phyloP scores from a whole-genome alignment of 768 basidiomycete genomes.

The Cystoderma amianthinum region DNA sequence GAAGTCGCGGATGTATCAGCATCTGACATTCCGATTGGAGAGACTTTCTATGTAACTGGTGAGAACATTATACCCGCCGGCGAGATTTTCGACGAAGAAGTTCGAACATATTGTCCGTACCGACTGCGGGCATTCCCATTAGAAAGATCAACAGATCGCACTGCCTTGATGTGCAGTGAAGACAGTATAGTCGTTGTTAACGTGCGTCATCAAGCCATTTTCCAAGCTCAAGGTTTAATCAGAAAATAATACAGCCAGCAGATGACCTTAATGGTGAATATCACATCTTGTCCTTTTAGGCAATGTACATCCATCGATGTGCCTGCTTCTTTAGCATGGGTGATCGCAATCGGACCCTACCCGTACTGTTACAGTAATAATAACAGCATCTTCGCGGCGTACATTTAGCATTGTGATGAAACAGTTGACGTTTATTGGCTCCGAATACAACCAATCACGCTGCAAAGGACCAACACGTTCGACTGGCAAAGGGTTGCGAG shows the following conservation, averaged over 20 bases:
- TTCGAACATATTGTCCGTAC: constrained; percentile 42
- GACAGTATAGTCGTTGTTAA: constrained; percentile 49
- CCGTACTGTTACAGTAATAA: too few relatives aligned
- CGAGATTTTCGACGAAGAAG: constrained; percentile 30
- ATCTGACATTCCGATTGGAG: constrained; percentile 3
- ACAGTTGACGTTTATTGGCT: too few relatives aligned
- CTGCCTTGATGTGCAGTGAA: constrained; percentile 46
- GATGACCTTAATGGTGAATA: constrained; percentile 11
- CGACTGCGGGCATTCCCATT: constrained; percentile 23
- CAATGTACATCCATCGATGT: neutral
- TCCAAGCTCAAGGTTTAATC: neutral
- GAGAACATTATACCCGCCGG: constrained; percentile 13
- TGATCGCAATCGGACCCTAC: too few relatives aligned
- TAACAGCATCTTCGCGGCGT: too few relatives aligned
- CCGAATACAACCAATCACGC: too few relatives aligned
- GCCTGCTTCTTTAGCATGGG: neutral
- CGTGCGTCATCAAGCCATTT: constrained; percentile 22
- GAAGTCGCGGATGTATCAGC: too few relatives aligned
- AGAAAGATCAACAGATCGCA: constrained; percentile 10
- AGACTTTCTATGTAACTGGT: constrained; percentile 12
- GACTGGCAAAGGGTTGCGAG: neutral
- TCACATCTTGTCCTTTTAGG: constrained; percentile 23
- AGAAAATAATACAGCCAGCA: neutral
- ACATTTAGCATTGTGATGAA: too few relatives aligned
- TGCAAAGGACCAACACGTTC: neutral